Evolutionary conservation across 176 grass and related monocot genomes (phyloP), one percentile per base, ranked within the genome.

Genomic region (Puya raimondii): DNA sequence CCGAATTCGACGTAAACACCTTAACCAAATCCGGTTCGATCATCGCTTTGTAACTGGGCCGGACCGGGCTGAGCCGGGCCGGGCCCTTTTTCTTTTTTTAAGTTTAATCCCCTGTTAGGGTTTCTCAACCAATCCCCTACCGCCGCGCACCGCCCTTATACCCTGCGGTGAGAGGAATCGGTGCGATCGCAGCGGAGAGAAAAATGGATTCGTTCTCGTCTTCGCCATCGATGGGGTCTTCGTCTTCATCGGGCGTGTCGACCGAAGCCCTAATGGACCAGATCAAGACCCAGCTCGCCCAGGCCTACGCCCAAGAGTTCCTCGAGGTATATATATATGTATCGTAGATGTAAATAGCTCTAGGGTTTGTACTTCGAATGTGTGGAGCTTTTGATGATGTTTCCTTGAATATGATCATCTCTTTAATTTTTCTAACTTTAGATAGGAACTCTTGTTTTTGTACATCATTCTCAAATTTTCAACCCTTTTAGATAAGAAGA

Each of bases 171-270:
- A 22, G n/a, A 61, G 56, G 21, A 61, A 59, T 59, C n/a, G 54
- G 54, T 9, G 54, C 54, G 15, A 18, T 17, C 12, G 54, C 1
- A 6, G 56, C 9, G 56, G 56, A 58, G 13, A 67, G 65, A 15
- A 5, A 22, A 56, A 90, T 92, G 93, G 86, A 92, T 63, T 76
- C 93, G 59, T 90, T 92, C 84, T 96, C 86, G 66, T 97, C 93
- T 21, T 85, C 86, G 80, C 64, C 89, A 10, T 89, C 84, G 9
- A 74, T 65, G 11, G 29, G 11, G 5, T 69, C 53, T n/a, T 68
- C 65, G n/a, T 27, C 4, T 2, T 21, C 11, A 2, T 85, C 80
- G 21, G 71, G 49, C 15, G 17, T 63, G 65, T 87, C 81, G 58
- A 69, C 74, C 17, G 89, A 90, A n/a, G 82, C 23, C 10, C n/a